These are phyloP conservation scores for Herpotrichia juniperi DNA, from an alignment of 2,329 filamentous ascomycete species.

Conservation along the genomic window DNA sequence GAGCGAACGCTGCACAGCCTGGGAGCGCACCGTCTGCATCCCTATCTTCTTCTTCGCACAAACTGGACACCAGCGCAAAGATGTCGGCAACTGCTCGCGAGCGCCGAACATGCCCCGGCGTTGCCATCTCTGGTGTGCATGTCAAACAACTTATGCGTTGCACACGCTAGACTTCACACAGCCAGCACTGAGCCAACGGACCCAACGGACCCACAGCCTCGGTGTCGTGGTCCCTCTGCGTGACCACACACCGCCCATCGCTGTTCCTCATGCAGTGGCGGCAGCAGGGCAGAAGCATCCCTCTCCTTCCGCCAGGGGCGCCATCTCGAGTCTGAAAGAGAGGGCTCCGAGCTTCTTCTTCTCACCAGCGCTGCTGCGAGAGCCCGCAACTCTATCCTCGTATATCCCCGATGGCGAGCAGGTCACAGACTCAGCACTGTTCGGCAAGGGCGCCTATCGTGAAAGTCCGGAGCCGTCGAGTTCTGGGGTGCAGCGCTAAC, in stretches of 20 bases:
- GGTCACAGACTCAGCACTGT: background rate
- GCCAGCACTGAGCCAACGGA: conserved; percentile 7
- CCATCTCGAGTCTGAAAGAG: background rate
- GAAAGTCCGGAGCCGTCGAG: conserved; percentile 6
- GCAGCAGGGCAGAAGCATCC: background rate
- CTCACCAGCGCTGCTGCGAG: background rate
- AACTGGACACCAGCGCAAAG: background rate
- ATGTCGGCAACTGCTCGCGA: background rate
- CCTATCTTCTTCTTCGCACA: no score
- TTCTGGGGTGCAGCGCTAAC: conserved; percentile 13
- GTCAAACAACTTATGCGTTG: conserved; percentile 15
- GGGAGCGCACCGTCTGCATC: no score
- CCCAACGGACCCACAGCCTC: conserved; percentile 1
- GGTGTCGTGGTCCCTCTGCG: conserved; percentile 9
- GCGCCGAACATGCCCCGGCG: background rate
- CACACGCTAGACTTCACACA: conserved; percentile 9
- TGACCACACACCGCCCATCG: conserved; percentile 13
- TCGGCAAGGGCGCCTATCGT: conserved; percentile 3
- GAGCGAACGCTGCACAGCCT: no score
- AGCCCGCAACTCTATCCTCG: background rate
- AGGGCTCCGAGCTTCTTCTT: background rate
- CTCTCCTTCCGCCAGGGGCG: background rate
- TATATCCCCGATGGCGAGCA: background rate
- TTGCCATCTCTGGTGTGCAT: conserved; percentile 4
- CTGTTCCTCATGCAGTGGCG: background rate